Conservation (phyloP, 139 green algal species). For the Chlorella vulgaris region DNA sequence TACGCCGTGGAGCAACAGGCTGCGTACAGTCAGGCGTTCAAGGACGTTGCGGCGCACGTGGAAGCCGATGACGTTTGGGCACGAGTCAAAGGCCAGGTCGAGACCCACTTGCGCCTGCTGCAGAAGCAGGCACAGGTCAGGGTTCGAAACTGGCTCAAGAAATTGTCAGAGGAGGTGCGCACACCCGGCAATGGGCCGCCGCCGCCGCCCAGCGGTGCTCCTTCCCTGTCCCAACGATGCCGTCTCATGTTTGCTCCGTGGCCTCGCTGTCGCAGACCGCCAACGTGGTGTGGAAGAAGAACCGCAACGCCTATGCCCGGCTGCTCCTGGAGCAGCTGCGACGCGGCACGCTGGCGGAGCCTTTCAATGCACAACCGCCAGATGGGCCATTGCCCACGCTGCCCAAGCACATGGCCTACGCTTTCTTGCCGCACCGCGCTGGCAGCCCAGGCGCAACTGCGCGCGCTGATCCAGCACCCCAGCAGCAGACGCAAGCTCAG, state of each 20-base stretch:
- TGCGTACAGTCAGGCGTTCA: conserved; percentile 3
- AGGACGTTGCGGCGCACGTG: background rate
- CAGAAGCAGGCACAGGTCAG: conserved; percentile 39
- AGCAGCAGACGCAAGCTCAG: background rate
- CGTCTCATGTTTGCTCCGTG: no score
- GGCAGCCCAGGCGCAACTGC: background rate
- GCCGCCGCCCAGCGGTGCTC: no score
- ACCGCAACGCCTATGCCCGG: conserved; percentile 66
- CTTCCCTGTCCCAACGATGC: no score
- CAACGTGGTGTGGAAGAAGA: conserved; percentile 70
- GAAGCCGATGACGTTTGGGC: conserved; percentile 14
- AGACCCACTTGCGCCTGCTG: conserved; percentile 35
- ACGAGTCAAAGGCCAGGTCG: conserved; percentile 26
- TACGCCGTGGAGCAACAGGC: background rate
- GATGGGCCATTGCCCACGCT: conserved; percentile 60
- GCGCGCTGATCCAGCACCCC: no score
- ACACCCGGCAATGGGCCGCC: no score
- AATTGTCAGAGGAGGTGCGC: conserved; percentile 58
- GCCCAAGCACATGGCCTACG: conserved; percentile 42
- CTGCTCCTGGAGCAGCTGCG: conserved; percentile 74
- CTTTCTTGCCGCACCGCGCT: conserved; percentile 17
- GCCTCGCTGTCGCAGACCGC: conserved; percentile 21
- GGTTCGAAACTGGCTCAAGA: conserved; percentile 63
- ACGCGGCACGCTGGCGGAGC: conserved; percentile 53
- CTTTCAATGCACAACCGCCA: conserved; percentile 56